Evolutionary conservation across 2,329 filamentous ascomycete genomes (phyloP), one percentile per base, ranked within the genome.

Genomic region (Beauveria scarabaeidicola): DNA sequence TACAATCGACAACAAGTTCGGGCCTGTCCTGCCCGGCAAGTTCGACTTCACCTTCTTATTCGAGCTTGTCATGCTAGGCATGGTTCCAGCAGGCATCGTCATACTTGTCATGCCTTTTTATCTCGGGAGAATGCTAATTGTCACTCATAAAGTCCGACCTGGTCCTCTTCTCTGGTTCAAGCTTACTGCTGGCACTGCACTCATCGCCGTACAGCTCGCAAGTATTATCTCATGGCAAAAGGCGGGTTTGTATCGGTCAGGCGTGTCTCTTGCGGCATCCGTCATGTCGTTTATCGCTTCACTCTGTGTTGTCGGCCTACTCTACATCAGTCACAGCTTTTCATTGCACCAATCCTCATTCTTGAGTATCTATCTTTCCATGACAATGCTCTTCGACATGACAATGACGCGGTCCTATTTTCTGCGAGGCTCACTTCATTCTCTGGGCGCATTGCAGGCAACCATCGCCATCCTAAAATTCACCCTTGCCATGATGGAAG

Each of bases 351-450:
- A 72, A 0, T 74, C 74, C 0, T 61, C 66, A 0, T 52, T 75
- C 1, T 61, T 75, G 21, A 66, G 62, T 38, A 19, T 58, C 5
- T 75, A 69, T 44, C 65, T 75, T 6, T 60, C 72, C 44, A 50
- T 67, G 6, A 69, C 70, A 0, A 62, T 69, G 4, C 41, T 74
- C 13, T 68, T 74, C 32, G 73, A 75, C 27, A 61, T 70, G 13
- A 68, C 72, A 0, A 63, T 66, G 10, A 62, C 66, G 1, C 63
- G 73, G 23, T 74, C 73, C 0, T 64, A 72, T 0, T 73, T 70
- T 66, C 63, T 74, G 9, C 67, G 72, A 13, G 59, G 60, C 11
- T 59, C 57, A 2, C 60, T 69, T 36, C 23, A 53, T 3, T 25
- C 56, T 4, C 63, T 73, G 21, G 69, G 68, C 0, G 59, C 47